phyloP scores from a whole-genome alignment of 1,284 basidiomycete species.

The Cutaneotrichosporon cutaneum region DNA sequence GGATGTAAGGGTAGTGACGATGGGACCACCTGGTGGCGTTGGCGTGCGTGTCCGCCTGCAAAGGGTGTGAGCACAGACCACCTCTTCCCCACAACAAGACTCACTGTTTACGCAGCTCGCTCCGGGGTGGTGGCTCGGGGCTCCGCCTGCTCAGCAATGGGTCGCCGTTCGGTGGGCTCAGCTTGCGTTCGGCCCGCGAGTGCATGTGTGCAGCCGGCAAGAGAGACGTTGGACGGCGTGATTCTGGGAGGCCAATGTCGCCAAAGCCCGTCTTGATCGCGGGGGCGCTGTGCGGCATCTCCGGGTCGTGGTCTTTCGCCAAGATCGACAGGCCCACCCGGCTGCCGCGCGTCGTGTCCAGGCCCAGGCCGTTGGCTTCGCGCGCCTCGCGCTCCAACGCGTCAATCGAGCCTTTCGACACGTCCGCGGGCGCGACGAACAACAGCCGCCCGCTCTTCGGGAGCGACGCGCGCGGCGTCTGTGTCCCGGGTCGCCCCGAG shows the following conservation, averaged over 20 bases:
- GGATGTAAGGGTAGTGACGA: constrained; percentile 3
- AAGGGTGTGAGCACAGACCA: neutral
- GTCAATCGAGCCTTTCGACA: constrained; percentile 23
- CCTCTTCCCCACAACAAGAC: constrained; percentile 12
- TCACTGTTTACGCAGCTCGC: constrained; percentile 39
- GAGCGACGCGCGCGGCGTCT: constrained; percentile 5
- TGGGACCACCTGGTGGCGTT: neutral
- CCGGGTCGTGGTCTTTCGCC: constrained; percentile 12
- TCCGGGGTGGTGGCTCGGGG: constrained; percentile 48
- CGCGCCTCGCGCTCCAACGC: constrained; percentile 26
- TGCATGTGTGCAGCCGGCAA: constrained; percentile 3
- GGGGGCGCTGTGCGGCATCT: constrained; percentile 23
- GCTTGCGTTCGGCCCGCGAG: neutral
- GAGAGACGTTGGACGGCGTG: constrained; percentile 14
- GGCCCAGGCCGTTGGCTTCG: constrained; percentile 14
- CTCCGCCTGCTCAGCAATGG: neutral
- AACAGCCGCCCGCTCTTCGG: constrained; percentile 11
- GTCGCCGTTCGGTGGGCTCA: neutral
- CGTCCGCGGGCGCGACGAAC: constrained; percentile 26
- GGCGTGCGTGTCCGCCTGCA: constrained; percentile 1
- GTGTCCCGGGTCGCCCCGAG: constrained; percentile 13
- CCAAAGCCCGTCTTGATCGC: constrained; percentile 20
- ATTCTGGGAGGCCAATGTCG: constrained; percentile 6
- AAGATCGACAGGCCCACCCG: constrained; percentile 10
- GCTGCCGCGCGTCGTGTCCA: constrained; percentile 7